Evolutionary conservation across 495 filamentous ascomycete genomes (phyloP).

Genomic region (Daldinia caldariorum): DNA sequence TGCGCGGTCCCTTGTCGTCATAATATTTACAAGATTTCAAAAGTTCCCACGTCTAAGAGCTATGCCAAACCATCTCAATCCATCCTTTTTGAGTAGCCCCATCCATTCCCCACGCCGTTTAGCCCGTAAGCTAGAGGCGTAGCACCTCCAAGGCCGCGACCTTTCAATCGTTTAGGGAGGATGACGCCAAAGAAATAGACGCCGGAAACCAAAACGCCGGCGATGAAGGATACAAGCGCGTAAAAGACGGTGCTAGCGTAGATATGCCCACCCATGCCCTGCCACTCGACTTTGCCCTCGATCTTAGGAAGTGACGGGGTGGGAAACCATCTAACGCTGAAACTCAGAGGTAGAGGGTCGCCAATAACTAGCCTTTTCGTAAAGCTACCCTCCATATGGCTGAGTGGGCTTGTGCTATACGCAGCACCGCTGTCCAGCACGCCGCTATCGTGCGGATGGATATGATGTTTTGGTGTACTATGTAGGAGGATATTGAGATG

Average conservation of each 20-base stretch:
- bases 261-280: conserved; percentile 72
- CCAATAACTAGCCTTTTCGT: conserved; percentile 81
- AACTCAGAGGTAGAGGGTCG: conserved; percentile 80
- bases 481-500: conserved; percentile 88
- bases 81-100: conserved; percentile 62
- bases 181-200: conserved; percentile 73
- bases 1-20: conserved; percentile 15
- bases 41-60: neutral
- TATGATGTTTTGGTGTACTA: conserved; percentile 68
- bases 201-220: conserved; percentile 62
- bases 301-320: conserved; percentile 70
- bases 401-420: conserved; percentile 81
- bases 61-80: conserved; percentile 38
- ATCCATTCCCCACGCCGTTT: conserved; percentile 62
- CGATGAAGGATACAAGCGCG: conserved; percentile 65
- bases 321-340: conserved; percentile 88
- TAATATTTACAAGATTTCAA: conserved; percentile 33
- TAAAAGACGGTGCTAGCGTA: conserved; percentile 74
- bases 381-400: conserved; percentile 61
- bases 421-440: conserved; percentile 85
- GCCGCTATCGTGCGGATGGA: conserved; percentile 67
- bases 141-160: conserved; percentile 61
- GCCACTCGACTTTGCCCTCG: conserved; percentile 64
- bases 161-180: conserved; percentile 63
- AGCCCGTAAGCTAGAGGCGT: conserved; percentile 63